These are phyloP conservation scores for Copromyces sp. DNA, from an alignment of 495 filamentous ascomycete genomes.

Conservation along the genomic window DNA sequence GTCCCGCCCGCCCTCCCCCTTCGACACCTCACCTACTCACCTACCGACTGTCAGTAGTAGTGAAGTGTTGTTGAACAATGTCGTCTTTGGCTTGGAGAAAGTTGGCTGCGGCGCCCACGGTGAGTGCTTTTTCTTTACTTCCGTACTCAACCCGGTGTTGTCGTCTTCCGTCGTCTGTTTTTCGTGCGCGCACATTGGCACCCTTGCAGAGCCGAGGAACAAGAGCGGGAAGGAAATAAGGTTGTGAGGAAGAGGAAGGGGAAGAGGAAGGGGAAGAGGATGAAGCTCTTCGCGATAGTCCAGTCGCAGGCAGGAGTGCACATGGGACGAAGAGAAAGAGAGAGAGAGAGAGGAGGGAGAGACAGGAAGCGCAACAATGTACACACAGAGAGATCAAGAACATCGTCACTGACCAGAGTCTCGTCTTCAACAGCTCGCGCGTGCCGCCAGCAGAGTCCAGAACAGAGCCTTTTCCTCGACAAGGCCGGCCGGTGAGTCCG, in stretches of 20 bases:
- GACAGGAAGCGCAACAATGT: not conserved
- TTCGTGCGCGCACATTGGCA: not conserved
- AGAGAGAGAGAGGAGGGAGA: not conserved
- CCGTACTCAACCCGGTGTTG: not conserved
- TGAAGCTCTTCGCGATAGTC: not conserved
- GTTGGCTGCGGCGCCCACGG: slow-evolving; percentile 33
- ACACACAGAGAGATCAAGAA: not conserved
- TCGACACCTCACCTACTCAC: slow-evolving; percentile 6
- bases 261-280: not conserved
- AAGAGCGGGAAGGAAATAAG: not conserved
- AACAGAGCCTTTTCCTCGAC: slow-evolving; percentile 78
- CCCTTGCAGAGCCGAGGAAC: slow-evolving; percentile 12
- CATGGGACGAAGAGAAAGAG: not conserved
- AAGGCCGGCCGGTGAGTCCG: slow-evolving; percentile 59
- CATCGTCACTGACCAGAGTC: not conserved
- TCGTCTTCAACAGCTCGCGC: slow-evolving; percentile 32
- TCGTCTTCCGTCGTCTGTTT: not conserved
- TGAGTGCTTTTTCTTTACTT: slow-evolving; percentile 20
- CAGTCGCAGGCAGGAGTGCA: not conserved
- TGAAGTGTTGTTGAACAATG: slow-evolving; percentile 28
- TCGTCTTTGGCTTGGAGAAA: slow-evolving; percentile 44
- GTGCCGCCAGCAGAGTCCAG: slow-evolving; percentile 36
- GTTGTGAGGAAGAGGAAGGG: not conserved
- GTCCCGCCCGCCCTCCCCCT: slow-evolving; percentile 6
- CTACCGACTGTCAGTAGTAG: not conserved